These are phyloP conservation scores for Trypanosoma avium DNA, from an alignment of 208 protist genomes.

Conservation along the genomic window DNA sequence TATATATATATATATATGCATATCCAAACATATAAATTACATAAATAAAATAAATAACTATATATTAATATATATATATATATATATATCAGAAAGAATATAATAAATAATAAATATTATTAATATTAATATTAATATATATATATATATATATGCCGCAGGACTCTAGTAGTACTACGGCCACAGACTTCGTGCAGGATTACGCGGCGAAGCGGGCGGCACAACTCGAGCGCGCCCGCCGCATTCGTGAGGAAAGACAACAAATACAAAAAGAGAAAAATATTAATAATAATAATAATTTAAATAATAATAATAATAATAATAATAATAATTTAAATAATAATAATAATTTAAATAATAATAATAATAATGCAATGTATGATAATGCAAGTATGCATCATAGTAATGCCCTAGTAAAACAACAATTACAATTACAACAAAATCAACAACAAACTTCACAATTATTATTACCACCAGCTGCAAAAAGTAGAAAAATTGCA, in stretches of 20 bases:
- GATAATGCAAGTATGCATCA: too few species aligned
- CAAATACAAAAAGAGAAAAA: neutral
- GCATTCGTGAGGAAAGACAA: slow-evolving; percentile 67
- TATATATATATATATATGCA: too few species aligned
- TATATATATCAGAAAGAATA: neutral
- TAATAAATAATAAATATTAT: slow-evolving; percentile 1
- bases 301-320: slow-evolving; percentile 5
- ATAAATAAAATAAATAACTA: neutral
- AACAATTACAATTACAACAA: slow-evolving; percentile 10
- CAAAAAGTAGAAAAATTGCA: slow-evolving; percentile 32
- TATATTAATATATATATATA: neutral
- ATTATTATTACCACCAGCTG: neutral
- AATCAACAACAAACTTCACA: slow-evolving; percentile 13
- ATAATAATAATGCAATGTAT: neutral
- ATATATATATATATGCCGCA: slow-evolving; percentile 6
- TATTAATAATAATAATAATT: neutral
- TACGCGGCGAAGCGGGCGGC: slow-evolving; percentile 85
- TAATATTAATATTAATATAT: slow-evolving; percentile 2
- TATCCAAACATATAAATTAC: neutral
- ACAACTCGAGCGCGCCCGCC: slow-evolving; percentile 74
- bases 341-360: neutral
- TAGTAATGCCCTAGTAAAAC: slow-evolving; percentile 3
- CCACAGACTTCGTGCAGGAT: slow-evolving; percentile 83
- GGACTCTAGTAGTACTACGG: slow-evolving; percentile 31
- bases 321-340: neutral